phyloP scores from a whole-genome alignment of 805 yeast species.

The Saccharomycopsis babjevae region DNA sequence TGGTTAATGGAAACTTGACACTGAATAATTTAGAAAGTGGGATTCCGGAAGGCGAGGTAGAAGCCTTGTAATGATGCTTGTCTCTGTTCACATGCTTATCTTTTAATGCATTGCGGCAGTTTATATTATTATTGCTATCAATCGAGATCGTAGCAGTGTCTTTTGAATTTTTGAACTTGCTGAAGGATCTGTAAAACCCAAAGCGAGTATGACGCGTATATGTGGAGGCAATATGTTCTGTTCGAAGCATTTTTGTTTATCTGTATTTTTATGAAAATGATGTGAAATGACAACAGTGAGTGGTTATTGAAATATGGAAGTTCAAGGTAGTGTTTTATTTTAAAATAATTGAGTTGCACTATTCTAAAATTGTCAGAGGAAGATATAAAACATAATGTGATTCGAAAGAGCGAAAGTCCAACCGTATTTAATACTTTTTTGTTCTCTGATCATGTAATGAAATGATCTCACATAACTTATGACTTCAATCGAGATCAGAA shows the following conservation, averaged over 20 bases:
- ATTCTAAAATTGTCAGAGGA: background rate
- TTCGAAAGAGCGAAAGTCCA: background rate
- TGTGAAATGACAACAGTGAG: background rate
- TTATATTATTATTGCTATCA: background rate
- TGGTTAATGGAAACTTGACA: conserved; percentile 42
- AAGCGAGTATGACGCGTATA: background rate
- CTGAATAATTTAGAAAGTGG: conserved; percentile 14
- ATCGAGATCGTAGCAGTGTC: background rate
- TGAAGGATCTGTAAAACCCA: background rate
- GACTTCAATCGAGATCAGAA: too few relatives aligned
- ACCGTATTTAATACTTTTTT: too few relatives aligned
- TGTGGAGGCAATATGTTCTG: background rate
- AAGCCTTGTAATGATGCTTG: conserved; percentile 6
- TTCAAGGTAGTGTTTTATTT: too few relatives aligned
- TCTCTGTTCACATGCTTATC: background rate
- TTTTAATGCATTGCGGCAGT: background rate
- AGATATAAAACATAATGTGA: background rate
- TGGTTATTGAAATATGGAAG: too few relatives aligned
- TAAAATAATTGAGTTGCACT: too few relatives aligned
- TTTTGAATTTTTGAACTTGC: background rate
- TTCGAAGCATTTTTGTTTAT: background rate
- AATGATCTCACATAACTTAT: too few relatives aligned
- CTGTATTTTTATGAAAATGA: background rate
- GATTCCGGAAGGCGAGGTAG: conserved; percentile 16
- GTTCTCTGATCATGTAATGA: too few relatives aligned